phyloP scores from a whole-genome alignment of 73 alveolate species.

The Blepharisma stoltei region DNA sequence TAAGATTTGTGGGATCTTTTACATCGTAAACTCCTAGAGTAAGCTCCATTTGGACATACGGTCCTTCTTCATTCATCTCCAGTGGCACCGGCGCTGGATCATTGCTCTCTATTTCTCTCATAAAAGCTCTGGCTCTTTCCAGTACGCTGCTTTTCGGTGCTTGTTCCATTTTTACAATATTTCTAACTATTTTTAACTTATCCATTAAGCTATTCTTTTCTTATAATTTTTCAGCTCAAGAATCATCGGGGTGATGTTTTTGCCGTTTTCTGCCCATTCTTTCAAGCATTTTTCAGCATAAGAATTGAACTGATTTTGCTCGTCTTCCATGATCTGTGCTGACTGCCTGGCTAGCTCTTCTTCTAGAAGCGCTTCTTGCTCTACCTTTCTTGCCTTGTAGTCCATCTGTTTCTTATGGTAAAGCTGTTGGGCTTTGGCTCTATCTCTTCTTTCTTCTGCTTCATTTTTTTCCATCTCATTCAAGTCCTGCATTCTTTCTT shows the following conservation, averaged over 20 bases:
- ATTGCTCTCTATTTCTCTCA: not conserved
- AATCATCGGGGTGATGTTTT: constrained; percentile 73
- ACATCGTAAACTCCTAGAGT: constrained; percentile 21
- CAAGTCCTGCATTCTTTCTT: constrained; percentile 58
- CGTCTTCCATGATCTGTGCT: constrained; percentile 60
- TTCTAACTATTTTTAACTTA: too few relatives aligned
- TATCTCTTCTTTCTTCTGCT: constrained; percentile 51
- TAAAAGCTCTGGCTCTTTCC: not conserved
- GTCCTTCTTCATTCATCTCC: constrained; percentile 1
- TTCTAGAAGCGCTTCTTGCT: constrained; percentile 59
- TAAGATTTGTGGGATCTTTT: not conserved
- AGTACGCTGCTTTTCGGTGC: not conserved
- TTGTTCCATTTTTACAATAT: too few relatives aligned
- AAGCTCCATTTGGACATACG: constrained; percentile 8
- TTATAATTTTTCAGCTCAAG: constrained; percentile 75
- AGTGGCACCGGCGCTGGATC: constrained; percentile 27
- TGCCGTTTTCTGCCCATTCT: constrained; percentile 74
- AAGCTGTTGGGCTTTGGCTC: constrained; percentile 58
- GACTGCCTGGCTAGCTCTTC: constrained; percentile 70
- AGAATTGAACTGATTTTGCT: constrained; percentile 74
- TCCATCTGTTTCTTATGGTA: constrained; percentile 63
- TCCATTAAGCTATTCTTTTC: constrained; percentile 32
- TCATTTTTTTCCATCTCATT: constrained; percentile 63
- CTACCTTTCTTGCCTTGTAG: constrained; percentile 58
- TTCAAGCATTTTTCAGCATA: constrained; percentile 76